Conservation (phyloP, 164 flowering plant species). For the Amborella trichopoda region DNA sequence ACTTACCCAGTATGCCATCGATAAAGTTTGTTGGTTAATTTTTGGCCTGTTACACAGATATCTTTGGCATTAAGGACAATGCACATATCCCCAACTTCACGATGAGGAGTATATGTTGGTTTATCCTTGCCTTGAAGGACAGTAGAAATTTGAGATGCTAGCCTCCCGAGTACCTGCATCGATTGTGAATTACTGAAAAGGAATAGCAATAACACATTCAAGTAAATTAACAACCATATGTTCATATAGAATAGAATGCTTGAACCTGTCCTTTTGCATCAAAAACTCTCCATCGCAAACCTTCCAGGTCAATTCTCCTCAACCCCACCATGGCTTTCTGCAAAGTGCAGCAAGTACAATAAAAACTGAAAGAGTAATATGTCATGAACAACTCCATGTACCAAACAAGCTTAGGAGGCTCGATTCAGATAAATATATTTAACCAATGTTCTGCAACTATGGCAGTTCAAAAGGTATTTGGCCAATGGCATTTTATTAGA, state of each 20-base stretch:
- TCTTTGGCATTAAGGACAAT: constrained; percentile 89
- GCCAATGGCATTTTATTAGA: neutral
- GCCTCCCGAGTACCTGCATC: constrained; percentile 76
- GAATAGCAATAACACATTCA: no score
- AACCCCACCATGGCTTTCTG: constrained; percentile 88
- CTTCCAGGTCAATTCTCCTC: constrained; percentile 68
- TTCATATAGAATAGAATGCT: no score
- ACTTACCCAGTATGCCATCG: constrained; percentile 96
- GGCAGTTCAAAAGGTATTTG: neutral
- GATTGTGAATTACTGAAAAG: no score
- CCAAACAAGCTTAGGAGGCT: neutral
- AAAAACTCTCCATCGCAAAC: constrained; percentile 83
- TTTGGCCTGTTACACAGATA: constrained; percentile 72
- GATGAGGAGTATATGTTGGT: constrained; percentile 80
- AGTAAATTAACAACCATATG: no score
- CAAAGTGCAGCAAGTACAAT: no score
- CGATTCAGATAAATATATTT: neutral
- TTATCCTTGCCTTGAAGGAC: constrained; percentile 91
- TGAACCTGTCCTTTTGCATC: constrained; percentile 86
- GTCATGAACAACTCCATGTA: neutral
- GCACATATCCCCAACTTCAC: constrained; percentile 96
- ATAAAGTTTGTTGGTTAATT: constrained; percentile 68
- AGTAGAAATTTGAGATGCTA: constrained; percentile 82
- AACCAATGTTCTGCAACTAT: neutral
- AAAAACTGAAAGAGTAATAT: neutral